A percentile compares a stretch with the other conserved stretches of the same genome.
Conservation (phyloP, 1,284 basidiomycete species). For the Naganishia sp. region DNA sequence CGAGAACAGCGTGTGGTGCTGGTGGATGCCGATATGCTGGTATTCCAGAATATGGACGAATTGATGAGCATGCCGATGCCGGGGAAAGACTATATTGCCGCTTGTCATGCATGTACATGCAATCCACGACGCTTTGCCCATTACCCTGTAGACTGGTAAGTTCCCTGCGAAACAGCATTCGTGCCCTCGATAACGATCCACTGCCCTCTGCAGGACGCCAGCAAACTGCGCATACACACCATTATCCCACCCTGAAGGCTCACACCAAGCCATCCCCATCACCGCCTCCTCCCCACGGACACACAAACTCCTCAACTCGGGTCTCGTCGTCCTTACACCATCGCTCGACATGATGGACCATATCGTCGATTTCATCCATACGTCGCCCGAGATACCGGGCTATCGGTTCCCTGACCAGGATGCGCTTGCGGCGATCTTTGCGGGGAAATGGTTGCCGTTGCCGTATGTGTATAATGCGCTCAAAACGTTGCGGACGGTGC, state of each 20-base stretch:
- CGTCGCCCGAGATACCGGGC: constrained; percentile 66
- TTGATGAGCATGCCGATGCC: constrained; percentile 72
- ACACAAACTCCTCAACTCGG: constrained; percentile 80
- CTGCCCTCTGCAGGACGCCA: constrained; percentile 66
- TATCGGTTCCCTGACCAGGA: constrained; percentile 93
- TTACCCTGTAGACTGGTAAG: constrained; percentile 87
- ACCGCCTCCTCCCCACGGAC: constrained; percentile 64
- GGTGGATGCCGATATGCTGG: constrained; percentile 89
- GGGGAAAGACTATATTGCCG: constrained; percentile 70
- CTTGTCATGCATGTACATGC: constrained; percentile 86
- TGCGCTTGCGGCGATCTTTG: constrained; percentile 76
- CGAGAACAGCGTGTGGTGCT: constrained; percentile 69
- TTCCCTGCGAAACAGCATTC: constrained; percentile 9
- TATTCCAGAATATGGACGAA: constrained; percentile 86
- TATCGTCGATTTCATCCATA: constrained; percentile 66
- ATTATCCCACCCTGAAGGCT: constrained; percentile 56
- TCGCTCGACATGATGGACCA: constrained; percentile 56
- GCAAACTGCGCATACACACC: constrained; percentile 81
- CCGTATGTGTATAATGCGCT: constrained; percentile 58
- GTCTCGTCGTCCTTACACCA: constrained; percentile 82
- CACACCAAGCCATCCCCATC: constrained; percentile 31
- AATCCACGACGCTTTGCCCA: constrained; percentile 80
- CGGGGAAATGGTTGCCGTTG: constrained; percentile 57
- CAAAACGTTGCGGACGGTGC: constrained; percentile 54
- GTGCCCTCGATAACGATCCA: background rate